Evolutionary conservation across 1,284 basidiomycete species (phyloP).

Genomic region (Melampsora americana): DNA sequence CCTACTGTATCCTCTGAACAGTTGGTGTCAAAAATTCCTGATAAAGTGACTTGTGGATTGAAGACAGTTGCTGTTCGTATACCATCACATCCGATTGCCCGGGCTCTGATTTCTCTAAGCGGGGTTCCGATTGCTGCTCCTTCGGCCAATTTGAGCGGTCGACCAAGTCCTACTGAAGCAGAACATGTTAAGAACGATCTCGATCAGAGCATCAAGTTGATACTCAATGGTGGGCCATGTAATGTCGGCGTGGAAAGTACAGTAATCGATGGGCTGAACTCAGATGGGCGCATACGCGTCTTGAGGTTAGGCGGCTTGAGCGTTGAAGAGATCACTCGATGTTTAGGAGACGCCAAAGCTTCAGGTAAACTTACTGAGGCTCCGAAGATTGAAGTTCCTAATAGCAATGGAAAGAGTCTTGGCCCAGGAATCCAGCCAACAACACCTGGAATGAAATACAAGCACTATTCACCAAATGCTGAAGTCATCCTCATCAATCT

Average conservation of each 20-base stretch:
- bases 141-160: slow-evolving; percentile 89
- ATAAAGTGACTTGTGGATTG: slow-evolving; percentile 69
- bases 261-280: slow-evolving; percentile 75
- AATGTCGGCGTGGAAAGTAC: slow-evolving; percentile 91
- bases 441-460: slow-evolving; percentile 99
- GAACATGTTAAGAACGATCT: slow-evolving; percentile 68
- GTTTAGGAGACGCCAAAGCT: slow-evolving; percentile 57
- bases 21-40: slow-evolving; percentile 55
- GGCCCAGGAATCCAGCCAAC: slow-evolving; percentile 68
- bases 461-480: slow-evolving; percentile 78
- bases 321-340: slow-evolving; percentile 75
- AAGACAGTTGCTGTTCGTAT: slow-evolving; percentile 86
- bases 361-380: slow-evolving; percentile 45
- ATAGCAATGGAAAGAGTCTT: slow-evolving; percentile 52
- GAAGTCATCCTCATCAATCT: slow-evolving; percentile 30
- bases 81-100: slow-evolving; percentile 87
- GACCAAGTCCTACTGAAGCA: slow-evolving; percentile 89
- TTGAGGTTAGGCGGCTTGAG: slow-evolving; percentile 89
- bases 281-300: slow-evolving; percentile 68
- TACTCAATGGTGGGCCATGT: slow-evolving; percentile 90
- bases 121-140: slow-evolving; percentile 84
- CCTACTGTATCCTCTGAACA: slow-evolving; percentile 59
- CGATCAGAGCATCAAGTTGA: slow-evolving; percentile 64
- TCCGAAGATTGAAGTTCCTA: slow-evolving; percentile 12
- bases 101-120: slow-evolving; percentile 76